Conservation (phyloP, 2,329 filamentous ascomycete species). For the Pseudophaeomoniella oleicola region DNA sequence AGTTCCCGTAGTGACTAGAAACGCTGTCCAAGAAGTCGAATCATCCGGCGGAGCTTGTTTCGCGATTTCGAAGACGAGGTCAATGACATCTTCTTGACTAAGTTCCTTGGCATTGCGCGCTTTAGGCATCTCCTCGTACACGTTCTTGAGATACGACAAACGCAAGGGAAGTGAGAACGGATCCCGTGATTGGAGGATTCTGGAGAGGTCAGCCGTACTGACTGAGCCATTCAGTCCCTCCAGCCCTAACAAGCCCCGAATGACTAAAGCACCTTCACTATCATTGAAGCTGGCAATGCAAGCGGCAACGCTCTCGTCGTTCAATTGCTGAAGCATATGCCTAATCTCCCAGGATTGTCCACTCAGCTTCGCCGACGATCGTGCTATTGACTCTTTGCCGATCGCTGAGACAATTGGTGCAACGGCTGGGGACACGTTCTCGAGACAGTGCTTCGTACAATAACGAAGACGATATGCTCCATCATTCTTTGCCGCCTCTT, state of each 20-base stretch:
- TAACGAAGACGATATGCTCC: background rate
- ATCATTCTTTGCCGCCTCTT: background rate
- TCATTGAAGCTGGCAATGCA: no score
- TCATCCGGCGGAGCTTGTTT: conserved; percentile 23
- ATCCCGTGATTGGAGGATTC: conserved; percentile 20
- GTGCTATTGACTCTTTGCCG: background rate
- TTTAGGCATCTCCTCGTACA: conserved; percentile 16
- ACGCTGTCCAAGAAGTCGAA: conserved; percentile 16
- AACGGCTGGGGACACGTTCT: background rate
- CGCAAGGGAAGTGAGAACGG: conserved; percentile 28
- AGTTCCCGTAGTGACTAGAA: conserved; percentile 4
- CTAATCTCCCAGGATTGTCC: no score
- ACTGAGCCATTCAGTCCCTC: background rate
- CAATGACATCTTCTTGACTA: conserved; percentile 1
- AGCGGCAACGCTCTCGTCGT: no score
- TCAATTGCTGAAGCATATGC: no score
- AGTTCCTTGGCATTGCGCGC: background rate
- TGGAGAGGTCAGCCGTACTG: background rate
- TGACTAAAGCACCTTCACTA: no score
- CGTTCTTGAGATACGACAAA: conserved; percentile 25
- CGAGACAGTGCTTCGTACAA: background rate
- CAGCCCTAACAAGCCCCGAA: background rate
- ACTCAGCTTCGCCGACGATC: no score
- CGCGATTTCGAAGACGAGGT: conserved; percentile 20
- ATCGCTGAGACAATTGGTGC: background rate